phyloP scores from a whole-genome alignment of 495 filamentous ascomycete genomes.

The Aspergillus taichungensis region DNA sequence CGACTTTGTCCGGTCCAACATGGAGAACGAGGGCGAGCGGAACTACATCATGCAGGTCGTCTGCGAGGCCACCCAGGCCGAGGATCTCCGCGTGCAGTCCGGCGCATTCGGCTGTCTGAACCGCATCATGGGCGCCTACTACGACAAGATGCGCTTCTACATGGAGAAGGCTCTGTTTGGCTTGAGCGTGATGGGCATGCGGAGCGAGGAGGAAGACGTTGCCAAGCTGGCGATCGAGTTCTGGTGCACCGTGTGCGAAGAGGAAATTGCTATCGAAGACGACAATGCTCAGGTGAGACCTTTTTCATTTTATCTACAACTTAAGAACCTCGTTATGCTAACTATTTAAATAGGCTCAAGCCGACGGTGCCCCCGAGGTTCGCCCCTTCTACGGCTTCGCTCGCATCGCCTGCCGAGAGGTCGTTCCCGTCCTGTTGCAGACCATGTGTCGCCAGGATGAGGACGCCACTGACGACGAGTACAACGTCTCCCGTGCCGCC shows the following conservation, averaged over 20 bases:
- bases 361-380: slow-evolving; percentile 66
- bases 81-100: slow-evolving; percentile 82
- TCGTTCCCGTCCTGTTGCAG: slow-evolving; percentile 80
- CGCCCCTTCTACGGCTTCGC: slow-evolving; percentile 90
- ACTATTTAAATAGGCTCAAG: slow-evolving; percentile 35
- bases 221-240: slow-evolving; percentile 97
- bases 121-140: slow-evolving; percentile 96
- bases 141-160: slow-evolving; percentile 99
- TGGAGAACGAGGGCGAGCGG: slow-evolving; percentile 96
- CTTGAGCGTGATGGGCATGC: slow-evolving; percentile 98
- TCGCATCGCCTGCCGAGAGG: slow-evolving; percentile 79
- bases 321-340: no score
- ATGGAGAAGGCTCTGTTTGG: slow-evolving; percentile 99
- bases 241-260: slow-evolving; percentile 99
- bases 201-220: slow-evolving; percentile 93
- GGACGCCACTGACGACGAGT: slow-evolving; percentile 92
- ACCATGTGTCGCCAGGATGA: slow-evolving; percentile 95
- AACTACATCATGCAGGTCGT: slow-evolving; percentile 99
- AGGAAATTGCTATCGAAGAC: slow-evolving; percentile 94
- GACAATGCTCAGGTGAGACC: slow-evolving; percentile 89
- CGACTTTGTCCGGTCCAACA: slow-evolving; percentile 95
- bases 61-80: slow-evolving; percentile 93
- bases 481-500: slow-evolving; percentile 88
- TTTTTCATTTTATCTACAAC: no score
- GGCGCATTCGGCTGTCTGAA: slow-evolving; percentile 95